Evolutionary conservation across 306 rosid species (phyloP), one percentile per base, ranked within the genome.

Genomic region (Cucurbita ficifolia): DNA sequence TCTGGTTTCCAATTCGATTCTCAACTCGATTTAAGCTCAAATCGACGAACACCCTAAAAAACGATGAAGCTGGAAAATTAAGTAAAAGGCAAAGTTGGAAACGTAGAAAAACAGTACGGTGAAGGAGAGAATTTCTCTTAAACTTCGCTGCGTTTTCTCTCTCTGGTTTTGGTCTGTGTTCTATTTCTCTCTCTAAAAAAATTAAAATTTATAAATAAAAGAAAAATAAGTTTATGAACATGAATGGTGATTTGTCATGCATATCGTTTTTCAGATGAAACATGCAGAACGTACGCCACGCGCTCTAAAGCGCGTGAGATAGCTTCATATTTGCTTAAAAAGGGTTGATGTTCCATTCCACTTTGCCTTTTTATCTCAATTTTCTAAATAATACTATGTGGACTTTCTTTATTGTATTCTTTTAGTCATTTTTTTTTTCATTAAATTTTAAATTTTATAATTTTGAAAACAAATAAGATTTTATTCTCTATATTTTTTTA

Each of bases 31-130:
- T 38, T 2, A 38, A 64, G 71, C 71, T 64, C 74, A 49, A 36
- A 70, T 70, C 22, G 7, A 2, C 17, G 45, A 48, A 7, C 33
- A 29, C 45, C 74, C 46, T 29, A 49, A 29, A 29, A 33, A 10
- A 33, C 74, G 14, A 29, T 22, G 55, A 22, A 46, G 55, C 72
- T 21, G 55, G 18, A 43, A 45, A 67, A 67, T 40, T n/a, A 63
- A 43, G 72, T 67, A 67, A 43, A 67, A 64, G 4, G 73, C 52
- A 65, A 67, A 67, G 73, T 22, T 45, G 55, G 55, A 45, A 45
- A 65, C 17, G 72, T 67, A 67, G 72, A 46, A 65, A 19, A 45
- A 24, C 5, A 22, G 56, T 48, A 69, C 42, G 73, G 56, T 6
- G 40, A 63, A 63, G 70, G 51, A 5, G 24, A 24, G 56, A 24